These are phyloP conservation scores for Pythium rhizo-oryzae DNA, from an alignment of 352 stramenopile species.

Conservation along the genomic window DNA sequence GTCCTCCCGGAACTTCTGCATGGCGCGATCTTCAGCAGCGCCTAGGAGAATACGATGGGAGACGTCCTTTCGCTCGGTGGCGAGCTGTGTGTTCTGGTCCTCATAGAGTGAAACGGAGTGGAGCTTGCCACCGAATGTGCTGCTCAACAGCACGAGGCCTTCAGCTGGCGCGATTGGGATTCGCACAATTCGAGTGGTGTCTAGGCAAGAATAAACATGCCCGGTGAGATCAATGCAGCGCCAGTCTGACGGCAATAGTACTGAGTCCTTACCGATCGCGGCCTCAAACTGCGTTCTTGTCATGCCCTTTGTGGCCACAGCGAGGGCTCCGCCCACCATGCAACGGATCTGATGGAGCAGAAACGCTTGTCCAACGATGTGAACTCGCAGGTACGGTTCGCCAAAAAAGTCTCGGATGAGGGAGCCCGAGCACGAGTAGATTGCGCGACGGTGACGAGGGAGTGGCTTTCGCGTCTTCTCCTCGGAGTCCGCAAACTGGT, in stretches of 20 bases:
- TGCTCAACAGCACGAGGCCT: conserved; percentile 85
- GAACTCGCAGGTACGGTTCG: conserved; percentile 69
- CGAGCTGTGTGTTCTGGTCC: conserved; percentile 67
- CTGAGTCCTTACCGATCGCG: conserved; percentile 50
- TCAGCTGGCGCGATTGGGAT: conserved; percentile 89
- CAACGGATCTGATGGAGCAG: conserved; percentile 91
- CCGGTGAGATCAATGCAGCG: background rate
- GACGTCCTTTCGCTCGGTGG: conserved; percentile 52
- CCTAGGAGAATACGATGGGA: conserved; percentile 65
- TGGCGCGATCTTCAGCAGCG: conserved; percentile 46
- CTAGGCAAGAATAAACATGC: conserved; percentile 26
- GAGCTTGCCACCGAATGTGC: conserved; percentile 78
- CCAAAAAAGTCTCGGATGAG: conserved; percentile 63
- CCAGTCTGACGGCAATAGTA: conserved; percentile 15
- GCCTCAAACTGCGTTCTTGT: conserved; percentile 66
- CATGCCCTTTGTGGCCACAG: conserved; percentile 79
- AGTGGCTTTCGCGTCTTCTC: conserved; percentile 56
- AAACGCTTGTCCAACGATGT: conserved; percentile 84
- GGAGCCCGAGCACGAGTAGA: conserved; percentile 77
- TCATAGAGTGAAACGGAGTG: conserved; percentile 77
- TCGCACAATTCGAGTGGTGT: conserved; percentile 80
- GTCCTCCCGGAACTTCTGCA: conserved; percentile 68
- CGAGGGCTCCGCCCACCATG: conserved; percentile 88
- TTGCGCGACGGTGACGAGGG: conserved; percentile 66
- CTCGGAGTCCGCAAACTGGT: conserved; percentile 47